phyloP scores from a whole-genome alignment of 257 asterid genomes.

The Lantana camara region DNA sequence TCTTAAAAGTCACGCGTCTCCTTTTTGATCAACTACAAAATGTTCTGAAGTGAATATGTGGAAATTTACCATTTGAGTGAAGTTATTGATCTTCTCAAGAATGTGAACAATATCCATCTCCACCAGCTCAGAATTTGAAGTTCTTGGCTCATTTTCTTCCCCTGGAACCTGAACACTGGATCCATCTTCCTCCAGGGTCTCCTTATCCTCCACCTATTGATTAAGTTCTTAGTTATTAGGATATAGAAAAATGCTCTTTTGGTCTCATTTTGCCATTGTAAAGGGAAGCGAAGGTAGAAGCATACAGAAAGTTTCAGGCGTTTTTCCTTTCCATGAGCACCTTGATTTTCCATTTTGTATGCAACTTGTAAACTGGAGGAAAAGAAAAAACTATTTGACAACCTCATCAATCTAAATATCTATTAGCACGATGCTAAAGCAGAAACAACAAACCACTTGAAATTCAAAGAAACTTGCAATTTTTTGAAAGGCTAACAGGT shows the following conservation, averaged over 20 bases:
- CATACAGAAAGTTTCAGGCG: constrained; percentile 68
- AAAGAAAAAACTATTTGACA: constrained; percentile 11
- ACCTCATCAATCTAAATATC: constrained; percentile 13
- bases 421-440: constrained; percentile 2
- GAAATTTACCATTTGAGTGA: constrained; percentile 71
- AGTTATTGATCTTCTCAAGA: constrained; percentile 72
- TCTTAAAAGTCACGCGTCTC: constrained; percentile 5
- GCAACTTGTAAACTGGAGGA: constrained; percentile 32
- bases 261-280: constrained; percentile 19
- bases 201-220: constrained; percentile 42
- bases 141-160: constrained; percentile 53
- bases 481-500: too few species aligned
- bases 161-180: constrained; percentile 39
- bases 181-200: constrained; percentile 39
- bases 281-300: constrained; percentile 21
- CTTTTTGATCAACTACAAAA: constrained; percentile 2
- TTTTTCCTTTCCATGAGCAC: constrained; percentile 39
- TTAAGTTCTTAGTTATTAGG: constrained; percentile 10
- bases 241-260: background rate
- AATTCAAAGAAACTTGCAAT: background rate
- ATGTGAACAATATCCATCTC: constrained; percentile 72
- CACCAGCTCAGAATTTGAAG: constrained; percentile 62
- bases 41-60: constrained; percentile 2
- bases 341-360: constrained; percentile 51
- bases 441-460: background rate